Conservation (phyloP, 164 flowering plant genomes). For the Dillenia turbinata region DNA sequence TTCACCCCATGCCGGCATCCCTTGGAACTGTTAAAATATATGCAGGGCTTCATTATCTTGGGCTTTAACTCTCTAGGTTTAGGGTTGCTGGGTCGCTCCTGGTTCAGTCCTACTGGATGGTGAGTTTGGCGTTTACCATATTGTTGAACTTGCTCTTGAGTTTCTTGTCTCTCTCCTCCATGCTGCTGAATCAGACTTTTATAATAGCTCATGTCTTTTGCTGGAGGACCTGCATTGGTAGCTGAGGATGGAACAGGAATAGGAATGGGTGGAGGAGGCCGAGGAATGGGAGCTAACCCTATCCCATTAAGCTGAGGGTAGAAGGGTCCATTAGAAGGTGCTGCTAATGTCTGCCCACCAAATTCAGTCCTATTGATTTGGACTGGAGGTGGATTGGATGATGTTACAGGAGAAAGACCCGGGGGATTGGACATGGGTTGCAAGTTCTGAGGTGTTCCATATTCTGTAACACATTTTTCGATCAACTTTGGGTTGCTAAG, state of each 20-base stretch:
- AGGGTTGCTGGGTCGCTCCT: constrained; percentile 23
- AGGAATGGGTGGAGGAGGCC: constrained; percentile 16
- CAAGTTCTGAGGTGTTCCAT: constrained; percentile 27
- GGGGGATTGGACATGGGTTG: constrained; percentile 21
- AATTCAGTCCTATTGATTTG: constrained; percentile 24
- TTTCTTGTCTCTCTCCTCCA: constrained; percentile 65
- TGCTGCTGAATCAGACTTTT: constrained; percentile 92
- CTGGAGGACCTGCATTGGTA: constrained; percentile 22
- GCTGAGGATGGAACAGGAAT: constrained; percentile 21
- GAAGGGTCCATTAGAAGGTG: constrained; percentile 26
- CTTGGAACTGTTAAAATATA: constrained; percentile 67
- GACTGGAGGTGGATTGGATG: constrained; percentile 19
- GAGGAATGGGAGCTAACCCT: constrained; percentile 18
- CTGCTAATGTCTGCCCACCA: constrained; percentile 16
- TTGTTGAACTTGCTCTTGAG: constrained; percentile 19
- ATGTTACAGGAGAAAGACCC: constrained; percentile 3
- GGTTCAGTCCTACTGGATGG: constrained; percentile 17
- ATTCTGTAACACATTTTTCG: constrained; percentile 54
- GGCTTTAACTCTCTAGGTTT: constrained; percentile 48
- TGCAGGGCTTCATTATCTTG: constrained; percentile 73
- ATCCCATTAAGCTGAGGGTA: constrained; percentile 32
- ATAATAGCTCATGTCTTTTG: constrained; percentile 66
- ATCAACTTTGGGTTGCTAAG: constrained; percentile 68
- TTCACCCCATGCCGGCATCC: constrained; percentile 91
- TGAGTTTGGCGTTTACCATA: constrained; percentile 26